A percentile compares a stretch with the other conserved stretches of the same genome.
Conservation (phyloP, 108 stramenopile genomes). For the Cylindrotheca closterium region DNA sequence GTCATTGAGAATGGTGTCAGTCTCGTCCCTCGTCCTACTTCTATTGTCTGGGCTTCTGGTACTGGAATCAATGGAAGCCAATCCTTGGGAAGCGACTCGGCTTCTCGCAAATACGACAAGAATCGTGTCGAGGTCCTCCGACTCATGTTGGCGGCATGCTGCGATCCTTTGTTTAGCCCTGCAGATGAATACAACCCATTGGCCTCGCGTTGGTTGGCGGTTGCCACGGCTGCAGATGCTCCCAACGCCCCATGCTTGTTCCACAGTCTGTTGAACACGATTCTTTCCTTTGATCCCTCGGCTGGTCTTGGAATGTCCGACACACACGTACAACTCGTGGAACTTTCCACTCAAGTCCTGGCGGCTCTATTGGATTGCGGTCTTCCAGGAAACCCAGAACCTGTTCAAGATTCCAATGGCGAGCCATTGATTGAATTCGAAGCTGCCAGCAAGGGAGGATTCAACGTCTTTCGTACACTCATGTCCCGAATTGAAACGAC, state of each 20-base stretch:
- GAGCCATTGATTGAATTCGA: slow-evolving; percentile 63
- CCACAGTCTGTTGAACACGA: slow-evolving; percentile 89
- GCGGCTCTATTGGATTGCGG: slow-evolving; percentile 90
- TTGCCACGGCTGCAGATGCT: slow-evolving; percentile 85
- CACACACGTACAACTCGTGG: slow-evolving; percentile 73
- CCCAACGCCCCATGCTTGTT: slow-evolving; percentile 94
- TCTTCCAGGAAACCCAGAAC: slow-evolving; percentile 67
- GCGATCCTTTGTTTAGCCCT: slow-evolving; percentile 91
- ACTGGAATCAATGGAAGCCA: slow-evolving; percentile 50
- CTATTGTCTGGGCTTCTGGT: slow-evolving; percentile 79
- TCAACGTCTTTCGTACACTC: slow-evolving; percentile 88
- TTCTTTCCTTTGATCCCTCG: slow-evolving; percentile 83
- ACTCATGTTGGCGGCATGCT: slow-evolving; percentile 84
- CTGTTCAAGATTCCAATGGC: slow-evolving; percentile 56
- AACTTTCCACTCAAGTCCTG: slow-evolving; percentile 84
- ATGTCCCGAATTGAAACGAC: slow-evolving; percentile 76
- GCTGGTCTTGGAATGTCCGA: slow-evolving; percentile 47
- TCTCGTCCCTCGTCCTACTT: slow-evolving; percentile 54
- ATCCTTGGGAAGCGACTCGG: slow-evolving; percentile 35
- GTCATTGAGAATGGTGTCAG: slow-evolving; percentile 52
- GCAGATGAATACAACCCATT: slow-evolving; percentile 91
- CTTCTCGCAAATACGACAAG: slow-evolving; percentile 85
- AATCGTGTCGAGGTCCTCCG: slow-evolving; percentile 94
- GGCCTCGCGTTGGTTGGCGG: slow-evolving; percentile 81
- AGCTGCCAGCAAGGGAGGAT: slow-evolving; percentile 66